Base-by-base conservation (phyloP, 108 stramenopile genomes). In the Nitzschia inconspicua region DNA sequence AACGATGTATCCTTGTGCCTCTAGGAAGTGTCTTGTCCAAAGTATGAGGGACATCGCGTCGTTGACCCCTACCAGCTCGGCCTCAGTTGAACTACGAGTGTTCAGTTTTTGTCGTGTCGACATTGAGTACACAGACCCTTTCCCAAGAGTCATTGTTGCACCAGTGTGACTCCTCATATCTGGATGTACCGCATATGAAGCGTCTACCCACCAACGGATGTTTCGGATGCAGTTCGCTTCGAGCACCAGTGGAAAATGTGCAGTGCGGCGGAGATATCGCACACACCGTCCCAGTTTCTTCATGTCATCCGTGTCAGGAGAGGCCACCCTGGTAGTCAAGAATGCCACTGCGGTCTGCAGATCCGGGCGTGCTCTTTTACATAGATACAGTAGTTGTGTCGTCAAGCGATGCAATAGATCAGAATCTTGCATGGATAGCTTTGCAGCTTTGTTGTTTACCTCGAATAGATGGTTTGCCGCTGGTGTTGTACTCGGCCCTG, bases 101-200 rank as follows among this genome's bases (percentile, higher is more conserved):
- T 51, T 75, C 36, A 78, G 9, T 29, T 76, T 78, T 34, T 83
- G 82, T 52, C 75, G 68, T 1, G n/a, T 49, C 9, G 69, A 77
- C 23, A 10, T 47, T 2, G 44, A 23, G 19, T 23, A 30, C 2
- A 53, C 7, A 0, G 43, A 51, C 9, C 76, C 76, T 28, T 32
- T 50, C 0, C 77, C 81, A 0, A 78, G 13, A 0, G 74, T 47
- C 47, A 75, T 44, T 9, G 22, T 44, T 14, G 29, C 51, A 14
- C 79, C 75, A 0, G 70, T 76, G 19, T 80, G 78, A 5, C 78
- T 48, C 24, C 54, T 65, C 51, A 62, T 52, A 30, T 82, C 69
- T 0, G 13, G 13, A 35, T 77, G 76, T 11, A 63, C 66, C 2
- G 66, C 66, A 44, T 44, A 63, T 1, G 74, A 48, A 11, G 54